A percentile compares a stretch with the other conserved stretches of the same genome.
phyloP scores from a whole-genome alignment of 495 filamentous ascomycete genomes.

The Bacidia rubella region DNA sequence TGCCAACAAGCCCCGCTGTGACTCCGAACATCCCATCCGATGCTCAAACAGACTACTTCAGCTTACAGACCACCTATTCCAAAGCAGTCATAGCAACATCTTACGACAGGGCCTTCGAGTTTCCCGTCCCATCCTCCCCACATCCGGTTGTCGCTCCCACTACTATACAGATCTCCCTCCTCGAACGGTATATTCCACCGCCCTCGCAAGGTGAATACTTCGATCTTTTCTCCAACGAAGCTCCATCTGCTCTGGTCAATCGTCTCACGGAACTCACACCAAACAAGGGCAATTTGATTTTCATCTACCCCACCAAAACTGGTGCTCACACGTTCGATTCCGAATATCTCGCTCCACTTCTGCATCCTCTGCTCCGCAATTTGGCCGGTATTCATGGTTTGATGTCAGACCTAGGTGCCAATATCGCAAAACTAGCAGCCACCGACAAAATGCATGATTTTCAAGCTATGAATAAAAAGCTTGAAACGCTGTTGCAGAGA shows the following conservation, averaged over 20 bases:
- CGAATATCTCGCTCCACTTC: conserved; percentile 50
- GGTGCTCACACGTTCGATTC: conserved; percentile 51
- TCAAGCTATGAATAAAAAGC: conserved; percentile 36
- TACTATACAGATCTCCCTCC: conserved; percentile 49
- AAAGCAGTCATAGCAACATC: conserved; percentile 43
- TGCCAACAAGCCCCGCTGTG: conserved; percentile 46
- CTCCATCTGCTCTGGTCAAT: conserved; percentile 51
- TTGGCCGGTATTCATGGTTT: conserved; percentile 51
- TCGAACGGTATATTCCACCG: conserved; percentile 62
- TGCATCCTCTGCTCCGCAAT: conserved; percentile 54
- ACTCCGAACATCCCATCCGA: conserved; percentile 38
- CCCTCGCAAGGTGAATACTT: conserved; percentile 44
- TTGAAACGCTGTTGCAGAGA: conserved; percentile 34
- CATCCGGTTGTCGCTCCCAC: conserved; percentile 51
- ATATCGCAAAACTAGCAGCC: conserved; percentile 44
- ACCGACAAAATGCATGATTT: conserved; percentile 47
- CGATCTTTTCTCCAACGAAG: conserved; percentile 42
- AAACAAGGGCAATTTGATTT: conserved; percentile 44
- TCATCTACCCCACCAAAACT: conserved; percentile 55
- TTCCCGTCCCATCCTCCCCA: conserved; percentile 33
- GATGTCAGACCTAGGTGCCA: conserved; percentile 43
- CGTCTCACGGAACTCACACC: conserved; percentile 51
- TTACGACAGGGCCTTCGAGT: conserved; percentile 34
- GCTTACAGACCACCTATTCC: conserved; percentile 36
- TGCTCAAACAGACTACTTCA: conserved; percentile 41